These are phyloP conservation scores for Poronia punctata DNA, from an alignment of 495 filamentous ascomycete genomes.

Conservation along the genomic window DNA sequence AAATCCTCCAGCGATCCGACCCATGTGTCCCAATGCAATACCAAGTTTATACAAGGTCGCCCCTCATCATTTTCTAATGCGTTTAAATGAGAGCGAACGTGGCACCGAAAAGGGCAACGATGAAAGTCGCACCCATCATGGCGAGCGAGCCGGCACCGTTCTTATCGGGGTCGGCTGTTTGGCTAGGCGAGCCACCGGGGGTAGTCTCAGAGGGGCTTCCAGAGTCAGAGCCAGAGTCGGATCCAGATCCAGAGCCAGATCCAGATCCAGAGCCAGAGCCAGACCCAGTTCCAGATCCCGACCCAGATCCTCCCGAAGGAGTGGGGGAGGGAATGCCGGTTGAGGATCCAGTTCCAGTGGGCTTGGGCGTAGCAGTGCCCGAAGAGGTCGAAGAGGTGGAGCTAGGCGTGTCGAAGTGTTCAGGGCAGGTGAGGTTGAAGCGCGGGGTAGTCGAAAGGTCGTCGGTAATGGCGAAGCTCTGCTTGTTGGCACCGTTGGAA, in stretches of 20 bases:
- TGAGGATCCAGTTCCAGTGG: constrained; percentile 15
- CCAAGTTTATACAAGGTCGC: not conserved
- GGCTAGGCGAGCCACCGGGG: not conserved
- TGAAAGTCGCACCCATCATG: constrained; percentile 8
- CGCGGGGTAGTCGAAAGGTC: constrained; percentile 48
- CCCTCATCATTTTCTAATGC: constrained; percentile 26
- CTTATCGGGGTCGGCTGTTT: not conserved
- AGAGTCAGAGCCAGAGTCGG: constrained; percentile 2
- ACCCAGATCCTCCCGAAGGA: constrained; percentile 7
- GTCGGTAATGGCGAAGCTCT: constrained; percentile 40
- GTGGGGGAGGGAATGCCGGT: constrained; percentile 14
- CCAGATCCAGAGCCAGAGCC: constrained; percentile 11
- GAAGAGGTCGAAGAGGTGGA: constrained; percentile 6
- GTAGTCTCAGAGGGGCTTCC: not conserved
- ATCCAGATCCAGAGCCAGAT: constrained; percentile 8
- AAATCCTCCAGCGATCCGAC: not conserved
- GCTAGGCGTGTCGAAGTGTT: constrained; percentile 27
- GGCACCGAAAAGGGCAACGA: constrained; percentile 6
- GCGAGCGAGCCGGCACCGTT: constrained; percentile 4
- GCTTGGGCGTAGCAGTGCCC: constrained; percentile 11
- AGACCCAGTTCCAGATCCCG: constrained; percentile 16
- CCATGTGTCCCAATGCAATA: constrained; percentile 1
- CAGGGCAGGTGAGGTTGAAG: constrained; percentile 54
- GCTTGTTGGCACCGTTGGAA: constrained; percentile 38
- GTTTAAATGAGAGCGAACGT: constrained; percentile 16